A percentile compares a stretch with the other conserved stretches of the same genome.
Conservation (phyloP, 371 early-diverging fungal species). For the Mucor piriformis region DNA sequence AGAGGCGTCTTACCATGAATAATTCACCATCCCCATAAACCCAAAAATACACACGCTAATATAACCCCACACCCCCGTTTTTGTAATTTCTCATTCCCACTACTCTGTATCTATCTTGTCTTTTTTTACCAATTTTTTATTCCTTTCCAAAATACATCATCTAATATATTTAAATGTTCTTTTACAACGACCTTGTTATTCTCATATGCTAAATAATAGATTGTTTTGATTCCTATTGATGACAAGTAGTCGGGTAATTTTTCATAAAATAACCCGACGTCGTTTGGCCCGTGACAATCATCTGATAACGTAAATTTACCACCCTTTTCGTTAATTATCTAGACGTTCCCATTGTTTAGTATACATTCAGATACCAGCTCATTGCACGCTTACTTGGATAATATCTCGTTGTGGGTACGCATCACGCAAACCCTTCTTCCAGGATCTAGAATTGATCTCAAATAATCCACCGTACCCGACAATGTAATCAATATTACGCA, state of each 20-base stretch:
- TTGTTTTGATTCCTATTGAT: constrained; percentile 45
- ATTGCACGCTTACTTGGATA: constrained; percentile 72
- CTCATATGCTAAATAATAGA: constrained; percentile 50
- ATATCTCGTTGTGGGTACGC: constrained; percentile 89
- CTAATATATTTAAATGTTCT: constrained; percentile 33
- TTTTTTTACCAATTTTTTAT: constrained; percentile 33
- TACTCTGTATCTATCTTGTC: not conserved
- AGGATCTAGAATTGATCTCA: constrained; percentile 92
- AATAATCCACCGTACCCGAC: constrained; percentile 83
- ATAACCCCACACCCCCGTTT: not conserved
- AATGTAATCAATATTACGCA: constrained; percentile 83
- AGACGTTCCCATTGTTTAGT: not conserved
- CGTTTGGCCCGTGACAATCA: constrained; percentile 89
- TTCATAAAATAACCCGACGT: constrained; percentile 85
- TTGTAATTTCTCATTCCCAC: not conserved
- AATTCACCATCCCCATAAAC: constrained; percentile 17
- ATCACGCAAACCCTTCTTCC: constrained; percentile 84
- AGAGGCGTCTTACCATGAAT: constrained; percentile 14
- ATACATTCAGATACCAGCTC: no score
- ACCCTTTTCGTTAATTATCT: constrained; percentile 66
- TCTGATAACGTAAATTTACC: constrained; percentile 88
- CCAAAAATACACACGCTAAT: not conserved
- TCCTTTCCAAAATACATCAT: constrained; percentile 43
- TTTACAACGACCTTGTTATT: constrained; percentile 18
- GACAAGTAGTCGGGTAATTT: constrained; percentile 56